phyloP scores from a whole-genome alignment of 768 basidiomycete genomes.

The Tulasnella sp. region DNA sequence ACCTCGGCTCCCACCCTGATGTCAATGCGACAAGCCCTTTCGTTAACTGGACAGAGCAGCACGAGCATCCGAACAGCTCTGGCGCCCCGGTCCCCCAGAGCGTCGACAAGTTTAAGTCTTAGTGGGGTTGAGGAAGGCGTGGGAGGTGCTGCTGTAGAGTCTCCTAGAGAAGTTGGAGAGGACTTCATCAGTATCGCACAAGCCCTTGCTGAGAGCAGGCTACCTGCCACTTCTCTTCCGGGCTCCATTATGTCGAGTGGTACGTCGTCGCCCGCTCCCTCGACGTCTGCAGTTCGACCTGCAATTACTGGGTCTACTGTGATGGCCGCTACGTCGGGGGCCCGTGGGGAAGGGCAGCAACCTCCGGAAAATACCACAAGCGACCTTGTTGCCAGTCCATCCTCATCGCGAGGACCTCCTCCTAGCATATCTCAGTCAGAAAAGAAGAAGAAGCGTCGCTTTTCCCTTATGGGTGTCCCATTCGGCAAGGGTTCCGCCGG shows the following conservation, averaged over 20 bases:
- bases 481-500: not conserved
- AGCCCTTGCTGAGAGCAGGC: conserved; percentile 1
- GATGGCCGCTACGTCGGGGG: not conserved
- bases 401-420: not conserved
- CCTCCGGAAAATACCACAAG: not conserved
- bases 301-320: not conserved
- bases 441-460: conserved; percentile 9
- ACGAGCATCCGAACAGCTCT: not conserved
- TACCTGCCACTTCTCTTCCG: not conserved
- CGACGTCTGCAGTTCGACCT: not conserved
- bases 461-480: conserved; percentile 1
- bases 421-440: not conserved
- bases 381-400: not conserved
- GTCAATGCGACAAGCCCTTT: not conserved
- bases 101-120: conserved; percentile 9
- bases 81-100: not conserved
- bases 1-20: not conserved
- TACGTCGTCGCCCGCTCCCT: not conserved
- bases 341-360: no score
- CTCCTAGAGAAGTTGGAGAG: conserved; percentile 3
- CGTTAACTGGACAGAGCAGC: not conserved
- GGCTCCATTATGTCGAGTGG: no score
- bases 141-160: not conserved
- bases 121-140: conserved; percentile 2
- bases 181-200: conserved; percentile 14